phyloP scores from a whole-genome alignment of 140 eudicot genomes.

The Erigeron philadelphicus region DNA sequence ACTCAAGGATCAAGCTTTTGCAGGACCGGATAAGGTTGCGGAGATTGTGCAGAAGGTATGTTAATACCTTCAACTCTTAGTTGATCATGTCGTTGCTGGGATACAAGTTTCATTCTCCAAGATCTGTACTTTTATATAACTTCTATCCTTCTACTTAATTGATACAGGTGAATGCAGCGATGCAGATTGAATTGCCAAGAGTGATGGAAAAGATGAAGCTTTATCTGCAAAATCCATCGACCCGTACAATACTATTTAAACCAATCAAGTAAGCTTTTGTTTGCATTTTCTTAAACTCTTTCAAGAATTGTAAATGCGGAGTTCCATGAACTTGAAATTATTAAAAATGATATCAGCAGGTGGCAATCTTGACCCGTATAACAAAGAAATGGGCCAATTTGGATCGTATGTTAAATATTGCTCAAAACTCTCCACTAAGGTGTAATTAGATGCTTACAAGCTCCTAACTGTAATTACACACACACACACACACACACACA shows the following conservation, averaged over 20 bases:
- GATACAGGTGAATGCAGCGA: slow-evolving; percentile 63
- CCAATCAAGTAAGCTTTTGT: slow-evolving; percentile 77
- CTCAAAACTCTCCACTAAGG: not conserved
- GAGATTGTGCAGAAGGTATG: slow-evolving; percentile 77
- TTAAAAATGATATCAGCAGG: not conserved
- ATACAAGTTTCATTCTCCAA: not conserved
- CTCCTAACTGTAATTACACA: not conserved
- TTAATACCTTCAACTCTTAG: slow-evolving; percentile 6
- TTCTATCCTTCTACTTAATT: slow-evolving; percentile 10
- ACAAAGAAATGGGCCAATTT: not conserved
- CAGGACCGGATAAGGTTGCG: slow-evolving; percentile 85
- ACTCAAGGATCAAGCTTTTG: slow-evolving; percentile 94
- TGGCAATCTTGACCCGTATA: not conserved
- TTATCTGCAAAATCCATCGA: slow-evolving; percentile 84
- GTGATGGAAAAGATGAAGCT: slow-evolving; percentile 87
- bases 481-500: too few species aligned
- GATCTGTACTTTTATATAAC: not conserved
- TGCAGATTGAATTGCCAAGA: slow-evolving; percentile 80
- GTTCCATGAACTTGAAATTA: slow-evolving; percentile 10
- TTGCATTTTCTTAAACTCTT: not conserved
- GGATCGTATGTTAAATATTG: not conserved
- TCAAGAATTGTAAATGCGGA: not conserved
- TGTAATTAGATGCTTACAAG: not conserved
- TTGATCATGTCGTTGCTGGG: not conserved
- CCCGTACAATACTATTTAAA: slow-evolving; percentile 91